Evolutionary conservation across 1,284 basidiomycete genomes (phyloP).

Genomic region (Ustilago loliicola): DNA sequence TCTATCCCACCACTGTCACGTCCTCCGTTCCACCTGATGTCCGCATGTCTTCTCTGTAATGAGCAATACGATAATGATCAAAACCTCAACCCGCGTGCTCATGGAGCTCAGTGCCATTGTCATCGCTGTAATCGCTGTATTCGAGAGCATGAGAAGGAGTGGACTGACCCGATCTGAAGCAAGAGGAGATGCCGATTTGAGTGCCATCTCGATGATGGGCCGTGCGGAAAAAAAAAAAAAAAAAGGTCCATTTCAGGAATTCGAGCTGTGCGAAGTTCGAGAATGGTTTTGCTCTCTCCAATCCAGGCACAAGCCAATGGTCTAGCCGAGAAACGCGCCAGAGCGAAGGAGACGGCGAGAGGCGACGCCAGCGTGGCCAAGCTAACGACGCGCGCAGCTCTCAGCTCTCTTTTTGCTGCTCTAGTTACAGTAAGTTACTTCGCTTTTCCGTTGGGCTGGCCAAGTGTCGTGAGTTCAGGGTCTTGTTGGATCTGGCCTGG

Average conservation of each 20-base stretch:
- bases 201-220: neutral
- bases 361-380: slow-evolving; percentile 27
- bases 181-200: neutral
- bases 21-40: no score
- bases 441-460: neutral
- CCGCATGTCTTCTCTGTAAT: neutral
- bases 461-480: neutral
- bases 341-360: neutral
- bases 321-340: neutral
- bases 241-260: slow-evolving; percentile 4
- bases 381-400: neutral
- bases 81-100: no score
- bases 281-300: neutral
- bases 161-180: neutral
- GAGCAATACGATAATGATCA: no score
- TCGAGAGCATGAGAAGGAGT: no score
- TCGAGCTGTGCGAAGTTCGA: neutral
- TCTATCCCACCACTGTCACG: no score
- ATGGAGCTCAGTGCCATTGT: no score
- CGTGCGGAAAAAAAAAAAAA: slow-evolving; percentile 1
- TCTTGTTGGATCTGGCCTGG: neutral
- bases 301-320: slow-evolving; percentile 7
- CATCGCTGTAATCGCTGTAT: no score
- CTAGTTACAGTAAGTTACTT: neutral
- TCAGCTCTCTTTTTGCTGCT: neutral